Percentiles rank a stretch among this genome's conserved stretches.
These are phyloP conservation scores for Ophiocytium majus DNA, from an alignment of 352 stramenopile genomes.

Conservation along the genomic window DNA sequence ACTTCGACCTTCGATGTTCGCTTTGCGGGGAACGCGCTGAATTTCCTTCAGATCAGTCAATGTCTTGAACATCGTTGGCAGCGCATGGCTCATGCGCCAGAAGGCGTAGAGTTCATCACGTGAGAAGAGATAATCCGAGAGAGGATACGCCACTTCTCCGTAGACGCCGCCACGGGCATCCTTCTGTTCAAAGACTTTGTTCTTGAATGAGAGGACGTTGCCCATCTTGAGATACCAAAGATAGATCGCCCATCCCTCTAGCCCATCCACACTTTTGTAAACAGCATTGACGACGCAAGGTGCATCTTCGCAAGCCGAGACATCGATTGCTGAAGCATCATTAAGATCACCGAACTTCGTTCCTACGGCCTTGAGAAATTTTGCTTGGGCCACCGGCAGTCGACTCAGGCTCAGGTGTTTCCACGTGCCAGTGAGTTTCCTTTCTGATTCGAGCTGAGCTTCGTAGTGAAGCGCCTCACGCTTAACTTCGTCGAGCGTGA, in stretches of 20 bases:
- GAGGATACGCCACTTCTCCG: not conserved
- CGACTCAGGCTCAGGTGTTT: not conserved
- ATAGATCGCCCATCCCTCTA: not conserved
- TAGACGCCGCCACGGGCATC: not conserved
- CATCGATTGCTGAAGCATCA: not conserved
- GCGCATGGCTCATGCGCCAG: not conserved
- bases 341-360: not conserved
- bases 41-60: constrained; percentile 10
- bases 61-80: not conserved
- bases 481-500: too few relatives aligned
- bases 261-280: not conserved
- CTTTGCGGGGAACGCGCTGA: constrained; percentile 3
- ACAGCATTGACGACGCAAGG: not conserved
- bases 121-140: not conserved
- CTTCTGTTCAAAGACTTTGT: not conserved
- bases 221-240: constrained; percentile 1
- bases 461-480: too few relatives aligned
- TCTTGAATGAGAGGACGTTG: not conserved
- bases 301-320: not conserved
- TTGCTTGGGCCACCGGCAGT: not conserved
- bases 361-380: not conserved
- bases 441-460: too few relatives aligned
- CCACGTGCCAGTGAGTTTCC: not conserved
- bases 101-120: not conserved
- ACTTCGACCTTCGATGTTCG: not conserved